Evolutionary conservation across 805 yeast genomes (phyloP), one percentile per base, ranked within the genome.

Genomic region (Metschnikowia orientalis): DNA sequence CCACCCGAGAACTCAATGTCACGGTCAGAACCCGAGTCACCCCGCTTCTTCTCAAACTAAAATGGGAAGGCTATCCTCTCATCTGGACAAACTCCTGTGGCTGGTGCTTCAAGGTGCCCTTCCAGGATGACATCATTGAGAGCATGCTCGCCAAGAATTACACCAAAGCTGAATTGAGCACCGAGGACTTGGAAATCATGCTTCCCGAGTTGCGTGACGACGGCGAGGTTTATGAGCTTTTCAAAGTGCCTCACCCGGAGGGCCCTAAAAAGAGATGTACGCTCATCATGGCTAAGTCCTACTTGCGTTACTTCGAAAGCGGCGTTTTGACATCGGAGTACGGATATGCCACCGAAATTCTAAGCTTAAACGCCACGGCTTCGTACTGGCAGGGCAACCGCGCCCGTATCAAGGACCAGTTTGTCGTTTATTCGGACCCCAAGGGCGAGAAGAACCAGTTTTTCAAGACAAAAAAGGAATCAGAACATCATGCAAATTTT

Each of bases 381-480:
- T 78, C 95, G 6, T 92, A 92, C 57, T 92, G 99, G 99, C 76
- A 83, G 49, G 83, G 95, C 9, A 77, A 90, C 8, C 69, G 99
- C 40, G 88, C 81, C 44, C 70, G 99, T 37, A 87, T 92, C 19
- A 70, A 63, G 60, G 74, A 74, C 12, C 99, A 92, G 51, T 84
- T 89, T 71, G 90, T 90, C 6, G 89, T 92, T 2, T 79, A 74
- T 43, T 42, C 56, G 6, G 49, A 55, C 18, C 31, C 42, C 4
- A 34, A 41, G 18, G 48, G 36, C 1, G 35, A 44, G 14, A 47
- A 45, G 31, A 51, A 50, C 33, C 29, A 45, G 17, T 57, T 61
- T 29, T 57, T 56, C 32, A 44, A 38, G 16, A 53, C 51, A 6
- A 49, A 56, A 26, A 43, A 51, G 23, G 58, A 50, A 13, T 11